Base-by-base conservation (phyloP, 179 eudicot species). In the Beta macrorhiza region DNA sequence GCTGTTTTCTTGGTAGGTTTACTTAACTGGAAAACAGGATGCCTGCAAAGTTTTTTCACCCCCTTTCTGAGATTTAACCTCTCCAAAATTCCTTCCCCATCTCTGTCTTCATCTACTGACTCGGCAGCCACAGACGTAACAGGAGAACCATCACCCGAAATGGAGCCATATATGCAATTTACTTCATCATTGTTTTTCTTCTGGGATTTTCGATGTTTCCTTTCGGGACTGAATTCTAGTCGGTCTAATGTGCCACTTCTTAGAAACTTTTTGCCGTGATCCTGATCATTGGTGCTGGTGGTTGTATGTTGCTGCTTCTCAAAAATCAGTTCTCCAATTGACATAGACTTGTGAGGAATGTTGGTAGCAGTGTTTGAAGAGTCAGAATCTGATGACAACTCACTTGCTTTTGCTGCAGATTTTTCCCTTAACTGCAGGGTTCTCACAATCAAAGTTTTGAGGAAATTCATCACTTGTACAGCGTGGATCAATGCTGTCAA, bases 381-480 rank as follows among this genome's bases (percentile, higher is more conserved):
- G 51, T 84, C 81, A 20, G 49, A 8, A 19, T 58, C 51, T 47
- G 82, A 49, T 29, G 87, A 82, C 15, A 80, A 44, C 59, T 52
- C 59, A 53, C 57, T 74, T 32, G 22, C 32, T 25, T 57, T 51
- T 17, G 82, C 68, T n/a, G 79, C 44, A 67, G 85, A 82, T 71
- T 90, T 93, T 78, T 90, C 87, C 81, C 95, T 87, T 78, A 83
- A 79, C 7, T 86, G 81, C 20, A 93, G 87, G 53, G 88, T 87
- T 85, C 82, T 93, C 49, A 80, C 64, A 3, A 94, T 90, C 77
- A 94, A 79, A 44, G 92, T 92, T 85, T 90, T 94, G 4, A 94
- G 90, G 70, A 94, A 87, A 88, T 94, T 94, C 98, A 93, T 93
- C 12, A 92, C 95, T 93, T 91, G 98, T 73, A 93, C 98, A 3